Base-by-base conservation (phyloP, 2,329 filamentous ascomycete species). In the Hypoxylon sp. region DNA sequence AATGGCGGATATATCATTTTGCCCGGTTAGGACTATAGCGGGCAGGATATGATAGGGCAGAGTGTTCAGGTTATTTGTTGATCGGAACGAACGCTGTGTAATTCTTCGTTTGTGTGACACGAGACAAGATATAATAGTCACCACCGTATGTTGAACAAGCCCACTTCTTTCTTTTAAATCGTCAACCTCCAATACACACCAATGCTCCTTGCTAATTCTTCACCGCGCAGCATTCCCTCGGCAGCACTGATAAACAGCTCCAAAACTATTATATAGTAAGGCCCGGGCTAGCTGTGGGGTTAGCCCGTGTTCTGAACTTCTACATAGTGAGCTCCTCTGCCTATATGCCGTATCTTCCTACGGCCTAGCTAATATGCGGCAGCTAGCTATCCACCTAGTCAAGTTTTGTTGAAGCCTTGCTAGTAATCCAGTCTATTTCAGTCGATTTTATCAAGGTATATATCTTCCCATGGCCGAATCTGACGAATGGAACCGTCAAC, bases 381-480 rank as follows among this genome's bases (percentile, higher is more conserved):
- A 48, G 21, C n/a, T 52, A 37, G 48, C 42, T 46, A 50, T 17
- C 47, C 50, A 24, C 32, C 17, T 19, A 42, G 7, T 2, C 31
- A 53, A 39, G 6, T 54, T 24, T 24, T 31, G 4, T 19, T 48
- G 6, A 11, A 50, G 39, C 6, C 24, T 58, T 13, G 11, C 55
- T 65, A 31, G 24, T 19, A 54, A 10, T 52, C 11, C n/a, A n/a
- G 35, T 56, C 1, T 48, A 19, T 19, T 37, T 64, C 24, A 27
- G 35, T 47, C n/a, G 46, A 31, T 21, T 21, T 57, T 15, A 46
- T 5, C 10, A 52, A 46, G 27, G 42, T 24, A 54, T 24, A 19
- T 29, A 47, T 29, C 29, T 37, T 68, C 57, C 59, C 6, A 68
- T 65, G 66, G 57, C 62, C 2, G 53, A 68, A 15, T 29, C 42